Base-by-base conservation (phyloP, 2,329 filamentous ascomycete genomes). In the Diplocarpon rosae region DNA sequence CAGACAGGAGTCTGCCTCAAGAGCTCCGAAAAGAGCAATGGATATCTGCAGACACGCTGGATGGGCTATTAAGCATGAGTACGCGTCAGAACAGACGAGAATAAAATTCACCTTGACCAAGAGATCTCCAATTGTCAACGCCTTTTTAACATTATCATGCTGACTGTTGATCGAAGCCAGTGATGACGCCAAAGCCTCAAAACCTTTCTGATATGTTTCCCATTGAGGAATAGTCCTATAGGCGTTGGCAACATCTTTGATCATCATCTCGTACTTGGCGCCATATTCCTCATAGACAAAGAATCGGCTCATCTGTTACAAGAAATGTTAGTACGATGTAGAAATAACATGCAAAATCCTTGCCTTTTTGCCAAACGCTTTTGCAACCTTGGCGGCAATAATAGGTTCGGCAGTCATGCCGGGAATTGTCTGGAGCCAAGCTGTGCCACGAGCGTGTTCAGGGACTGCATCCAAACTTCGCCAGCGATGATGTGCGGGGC, bases 221-320 rank as follows among this genome's bases (percentile, higher is more conserved):
- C 86, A 94, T 40, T 83, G 73, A 17, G 78, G 78, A 53, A 85
- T 74, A 6, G 73, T 75, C 47, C 79, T 75, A 50, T 84, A 78
- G 13, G 82, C 72, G 20, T 80, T 72, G 29, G 80, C 76, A 30
- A 93, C 68, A 51, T 94, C 86, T 52, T 83, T 79, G 37, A 83
- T 78, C 70, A 95, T 84, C 53, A 87, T 72, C 54, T 93, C 86
- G 63, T 92, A 94, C 59, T 90, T 90, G 41, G 84, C 83, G 30
- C 85, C 85, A 61, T 95, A 98, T 56, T 94, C 85, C 65, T 94
- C 85, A 60, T 98, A 98, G 39, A 83, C 71, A 59, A 85, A 83
- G 65, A 96, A 92, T 0, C 80, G 78, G 48, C 77, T 75, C 66
- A 93, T 81, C 85, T 94, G 51, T 12, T 42, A 15, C 12, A 33